A percentile compares a stretch with the other conserved stretches of the same genome.
Conservation (phyloP, 2,329 filamentous ascomycete genomes). For the Aspergillus sergii region DNA sequence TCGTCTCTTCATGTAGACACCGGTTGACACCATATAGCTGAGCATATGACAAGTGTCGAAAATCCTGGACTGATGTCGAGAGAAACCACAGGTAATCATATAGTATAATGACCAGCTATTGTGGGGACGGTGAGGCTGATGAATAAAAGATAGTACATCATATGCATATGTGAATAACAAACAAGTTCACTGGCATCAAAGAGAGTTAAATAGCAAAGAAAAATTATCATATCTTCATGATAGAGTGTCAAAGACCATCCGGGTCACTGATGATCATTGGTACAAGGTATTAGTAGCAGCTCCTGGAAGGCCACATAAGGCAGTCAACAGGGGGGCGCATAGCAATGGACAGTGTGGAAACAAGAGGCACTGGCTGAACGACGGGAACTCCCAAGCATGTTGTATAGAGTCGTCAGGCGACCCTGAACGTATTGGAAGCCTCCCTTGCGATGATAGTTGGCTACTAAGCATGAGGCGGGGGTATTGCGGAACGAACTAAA, state of each 20-base stretch:
- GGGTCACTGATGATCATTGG: background rate
- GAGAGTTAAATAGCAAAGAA: background rate
- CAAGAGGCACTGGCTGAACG: background rate
- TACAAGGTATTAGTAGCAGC: background rate
- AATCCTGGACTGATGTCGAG: background rate
- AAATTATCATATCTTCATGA: background rate
- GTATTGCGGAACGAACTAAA: background rate
- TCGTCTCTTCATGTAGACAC: conserved; percentile 8
- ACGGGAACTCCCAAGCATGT: background rate
- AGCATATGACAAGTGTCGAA: background rate
- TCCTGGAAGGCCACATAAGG: background rate
- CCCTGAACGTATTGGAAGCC: background rate
- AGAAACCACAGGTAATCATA: background rate
- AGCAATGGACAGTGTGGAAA: background rate
- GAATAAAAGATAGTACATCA: background rate
- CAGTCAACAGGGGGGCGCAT: background rate
- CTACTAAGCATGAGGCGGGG: background rate
- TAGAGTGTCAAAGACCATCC: background rate
- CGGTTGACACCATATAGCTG: background rate
- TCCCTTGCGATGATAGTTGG: background rate
- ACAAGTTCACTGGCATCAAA: background rate
- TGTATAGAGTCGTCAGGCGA: background rate
- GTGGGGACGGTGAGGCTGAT: background rate
- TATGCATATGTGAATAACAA: conserved; percentile 1
- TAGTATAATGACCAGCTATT: background rate